Conservation (phyloP, 345 rosid genomes). For the Syzygium oleosum region DNA sequence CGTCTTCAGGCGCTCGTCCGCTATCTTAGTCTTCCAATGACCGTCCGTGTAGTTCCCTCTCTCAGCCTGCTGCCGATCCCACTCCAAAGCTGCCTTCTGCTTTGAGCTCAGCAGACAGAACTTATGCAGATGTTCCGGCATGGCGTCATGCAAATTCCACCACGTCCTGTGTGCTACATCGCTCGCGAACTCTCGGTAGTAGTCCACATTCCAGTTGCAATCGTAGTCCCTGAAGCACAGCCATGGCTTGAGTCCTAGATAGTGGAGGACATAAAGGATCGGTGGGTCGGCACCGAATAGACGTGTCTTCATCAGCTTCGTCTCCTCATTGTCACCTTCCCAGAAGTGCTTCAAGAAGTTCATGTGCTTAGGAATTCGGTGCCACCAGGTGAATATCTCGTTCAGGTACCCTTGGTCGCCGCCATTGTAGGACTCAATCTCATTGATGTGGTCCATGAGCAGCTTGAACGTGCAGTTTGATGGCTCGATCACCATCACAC, state of each 20-base stretch:
- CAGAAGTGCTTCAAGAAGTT: constrained; percentile 40
- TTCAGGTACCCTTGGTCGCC: constrained; percentile 44
- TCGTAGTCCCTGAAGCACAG: constrained; percentile 36
- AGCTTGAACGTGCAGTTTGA: constrained; percentile 36
- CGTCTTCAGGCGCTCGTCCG: constrained; percentile 20
- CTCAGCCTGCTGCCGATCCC: constrained; percentile 33
- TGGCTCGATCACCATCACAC: constrained; percentile 39
- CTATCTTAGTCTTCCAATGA: constrained; percentile 34
- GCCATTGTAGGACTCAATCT: constrained; percentile 39
- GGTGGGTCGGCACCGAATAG: constrained; percentile 37
- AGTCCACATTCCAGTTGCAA: constrained; percentile 39
- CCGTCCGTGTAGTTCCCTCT: constrained; percentile 23
- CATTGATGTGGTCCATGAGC: constrained; percentile 33
- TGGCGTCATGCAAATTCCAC: constrained; percentile 38
- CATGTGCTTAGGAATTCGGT: constrained; percentile 34
- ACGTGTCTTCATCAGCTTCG: constrained; percentile 19
- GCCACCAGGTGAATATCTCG: constrained; percentile 44
- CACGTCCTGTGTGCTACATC: constrained; percentile 34
- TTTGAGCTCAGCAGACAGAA: constrained; percentile 31
- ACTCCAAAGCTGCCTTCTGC: constrained; percentile 39
- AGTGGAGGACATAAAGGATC: constrained; percentile 29
- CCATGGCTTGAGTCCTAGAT: constrained; percentile 40
- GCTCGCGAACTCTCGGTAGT: constrained; percentile 27
- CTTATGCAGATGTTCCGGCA: constrained; percentile 33
- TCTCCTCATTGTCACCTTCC: constrained; percentile 35